Evolutionary conservation across 306 rosid genomes (phyloP), one percentile per base, ranked within the genome.

Genomic region (Trichosanthes truncata): DNA sequence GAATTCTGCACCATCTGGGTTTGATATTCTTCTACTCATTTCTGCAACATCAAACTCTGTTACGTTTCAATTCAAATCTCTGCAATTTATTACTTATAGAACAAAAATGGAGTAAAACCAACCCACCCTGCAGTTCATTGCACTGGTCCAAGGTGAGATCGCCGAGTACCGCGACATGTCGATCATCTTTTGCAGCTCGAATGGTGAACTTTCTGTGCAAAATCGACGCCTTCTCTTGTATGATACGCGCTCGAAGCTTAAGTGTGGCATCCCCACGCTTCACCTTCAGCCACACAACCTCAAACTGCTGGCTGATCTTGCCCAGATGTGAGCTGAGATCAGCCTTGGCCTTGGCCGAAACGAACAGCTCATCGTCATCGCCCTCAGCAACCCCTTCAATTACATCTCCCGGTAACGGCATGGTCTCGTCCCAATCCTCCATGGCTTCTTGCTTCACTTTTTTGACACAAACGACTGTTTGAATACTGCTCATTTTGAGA

Each of bases 351-450:
- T 87, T 93, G 8, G 84, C 84, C 0, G 82, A 83, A 46, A 85
- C 68, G 18, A 88, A 90, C 26, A 79, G 38, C 77, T 81, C 85
- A 8, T 87, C 89, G 6, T 11, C 7, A 1, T 82, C 83, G 1
- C 43, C 78, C 68, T 82, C 82, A 0, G 82, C 84, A 45, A 88
- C 52, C 4, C 96, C 96, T 83, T 89, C 91, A 51, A 91, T 87
- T 78, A 91, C 85, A 80, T 93, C 94, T 25, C 94, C 93, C 0
- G 94, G 94, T 67, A 93, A 84, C 21, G 96, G 93, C 97, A 90
- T 89, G 84, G 82, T 85, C 67, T 86, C 91, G 23, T 87, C 88
- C 96, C 97, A 93, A 52, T 93, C 97, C 25, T 89, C 88, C 10
- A 68, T 18, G 55, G 51, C 65, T 71, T 87, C 90, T 85, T 88